phyloP scores from a whole-genome alignment of 768 basidiomycete genomes.

The Mycena capillaripes region DNA sequence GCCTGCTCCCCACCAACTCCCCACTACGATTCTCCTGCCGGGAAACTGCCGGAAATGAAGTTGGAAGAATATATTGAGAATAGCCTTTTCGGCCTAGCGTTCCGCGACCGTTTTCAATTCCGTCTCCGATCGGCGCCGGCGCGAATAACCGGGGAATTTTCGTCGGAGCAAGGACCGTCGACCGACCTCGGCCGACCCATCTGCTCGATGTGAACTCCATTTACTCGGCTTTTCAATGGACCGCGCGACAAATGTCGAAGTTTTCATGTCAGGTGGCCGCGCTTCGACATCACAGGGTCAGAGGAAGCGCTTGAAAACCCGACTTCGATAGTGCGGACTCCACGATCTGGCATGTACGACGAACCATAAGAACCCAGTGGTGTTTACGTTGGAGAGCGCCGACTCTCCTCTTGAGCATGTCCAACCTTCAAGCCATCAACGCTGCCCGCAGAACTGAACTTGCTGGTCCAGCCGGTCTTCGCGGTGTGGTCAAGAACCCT shows the following conservation, averaged over 20 bases:
- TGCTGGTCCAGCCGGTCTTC: constrained; percentile 37
- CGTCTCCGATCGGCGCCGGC: background rate
- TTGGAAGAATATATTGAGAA: too few relatives aligned
- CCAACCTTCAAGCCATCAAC: constrained; percentile 36
- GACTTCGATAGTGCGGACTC: constrained; percentile 8
- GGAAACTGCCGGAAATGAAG: too few relatives aligned
- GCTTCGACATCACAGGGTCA: constrained; percentile 29
- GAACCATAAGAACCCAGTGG: constrained; percentile 13
- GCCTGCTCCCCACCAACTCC: too few relatives aligned
- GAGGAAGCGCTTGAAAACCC: background rate
- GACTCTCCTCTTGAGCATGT: constrained; percentile 14
- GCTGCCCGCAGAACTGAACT: constrained; percentile 39
- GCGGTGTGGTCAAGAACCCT: constrained; percentile 35
- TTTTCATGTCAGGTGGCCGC: constrained; percentile 26
- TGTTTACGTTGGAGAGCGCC: background rate
- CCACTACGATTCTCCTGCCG: too few relatives aligned
- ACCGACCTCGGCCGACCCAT: background rate
- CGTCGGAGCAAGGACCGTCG: background rate
- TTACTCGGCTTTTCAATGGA: background rate
- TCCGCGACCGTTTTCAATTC: too few relatives aligned
- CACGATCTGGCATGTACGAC: background rate
- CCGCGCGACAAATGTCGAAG: constrained; percentile 3
- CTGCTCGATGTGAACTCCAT: background rate
- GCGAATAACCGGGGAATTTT: too few relatives aligned
- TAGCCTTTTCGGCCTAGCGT: too few relatives aligned